These are phyloP conservation scores for Cutaneotrichosporon spelunceum DNA, from an alignment of 1,284 basidiomycete genomes.

Conservation along the genomic window DNA sequence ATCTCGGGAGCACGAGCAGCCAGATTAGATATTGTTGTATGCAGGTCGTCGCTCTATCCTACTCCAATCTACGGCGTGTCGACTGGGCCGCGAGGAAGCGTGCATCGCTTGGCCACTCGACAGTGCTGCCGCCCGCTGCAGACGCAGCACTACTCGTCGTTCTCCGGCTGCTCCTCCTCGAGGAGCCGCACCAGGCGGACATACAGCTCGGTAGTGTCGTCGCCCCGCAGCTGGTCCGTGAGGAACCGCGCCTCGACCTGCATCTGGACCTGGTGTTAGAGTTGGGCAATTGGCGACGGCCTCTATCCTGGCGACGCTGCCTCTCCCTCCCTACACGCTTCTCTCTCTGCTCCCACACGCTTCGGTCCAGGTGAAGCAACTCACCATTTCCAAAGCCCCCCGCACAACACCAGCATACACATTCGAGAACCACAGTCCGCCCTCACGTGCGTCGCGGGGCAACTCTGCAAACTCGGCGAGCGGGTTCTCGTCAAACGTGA, in stretches of 20 bases:
- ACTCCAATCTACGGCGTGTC: too few species aligned
- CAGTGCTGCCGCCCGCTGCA: too few species aligned
- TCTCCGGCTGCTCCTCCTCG: slow-evolving; percentile 73
- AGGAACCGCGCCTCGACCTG: slow-evolving; percentile 88
- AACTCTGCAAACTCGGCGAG: slow-evolving; percentile 96
- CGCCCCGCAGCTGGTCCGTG: slow-evolving; percentile 85
- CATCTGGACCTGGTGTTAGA: slow-evolving; percentile 75
- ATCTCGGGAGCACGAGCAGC: not conserved
- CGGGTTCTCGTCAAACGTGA: slow-evolving; percentile 93
- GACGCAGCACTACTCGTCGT: slow-evolving; percentile 41
- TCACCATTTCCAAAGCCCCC: slow-evolving; percentile 94
- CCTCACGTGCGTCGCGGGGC: slow-evolving; percentile 81
- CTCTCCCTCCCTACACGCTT: not conserved
- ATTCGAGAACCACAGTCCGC: slow-evolving; percentile 95
- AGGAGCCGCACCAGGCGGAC: slow-evolving; percentile 86
- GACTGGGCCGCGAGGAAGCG: not conserved
- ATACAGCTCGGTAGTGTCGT: slow-evolving; percentile 89
- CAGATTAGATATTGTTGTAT: slow-evolving; percentile 22
- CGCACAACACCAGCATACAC: slow-evolving; percentile 89
- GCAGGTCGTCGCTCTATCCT: slow-evolving; percentile 8
- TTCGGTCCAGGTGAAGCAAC: too few species aligned
- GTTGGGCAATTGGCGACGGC: too few species aligned
- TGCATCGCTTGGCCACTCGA: not conserved
- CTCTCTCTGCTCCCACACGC: too few species aligned
- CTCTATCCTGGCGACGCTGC: not conserved